Evolutionary conservation across 2,329 filamentous ascomycete genomes (phyloP), one percentile per base, ranked within the genome.

Genomic region (Fusarium sterilihyphosum): DNA sequence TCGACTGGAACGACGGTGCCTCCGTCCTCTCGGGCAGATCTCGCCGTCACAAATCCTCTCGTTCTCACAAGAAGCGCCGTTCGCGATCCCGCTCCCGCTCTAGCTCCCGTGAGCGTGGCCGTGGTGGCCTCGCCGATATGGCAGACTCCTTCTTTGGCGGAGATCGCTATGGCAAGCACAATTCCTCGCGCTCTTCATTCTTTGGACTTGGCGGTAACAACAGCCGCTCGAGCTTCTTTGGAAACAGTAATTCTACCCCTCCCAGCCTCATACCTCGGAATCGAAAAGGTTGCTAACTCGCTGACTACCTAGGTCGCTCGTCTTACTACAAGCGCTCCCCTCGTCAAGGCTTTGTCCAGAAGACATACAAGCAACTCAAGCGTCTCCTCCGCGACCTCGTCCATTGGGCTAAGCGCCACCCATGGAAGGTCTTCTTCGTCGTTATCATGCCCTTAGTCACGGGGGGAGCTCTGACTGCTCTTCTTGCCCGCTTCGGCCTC

Each of bases 391-490:
- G 93, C 79, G 92, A 97, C 81, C 90, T 98, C 14, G 87, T 92
- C 81, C 90, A 92, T 81, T 97, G 96, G 84, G 93, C 94, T 78
- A 92, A 94, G 81, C 88, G 91, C 43, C 92, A 98, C 84, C 96
- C 95, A 1, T 85, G 94, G 80, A 97, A 97, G 84, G 93, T 97
- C 54, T 93, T 98, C 85, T 87, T 94, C 86, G 89, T 95, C 71
- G 92, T 98, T 72, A 89, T 98, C 78, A 91, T 98, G 89, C 96
- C 96, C 16, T 88, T 98, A 66, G 86, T 98, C 78, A 95, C 92
- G 3, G 94, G 94, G 59, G 96, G 96, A 38, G 92, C 94, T 35
- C 84, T 98, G 75, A 92, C 92, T 14, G 93, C 92, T 53, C 86
- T 98, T 50, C 88, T 98, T 52, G 89, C 90, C 43, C 91, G 92